phyloP scores from a whole-genome alignment of 768 basidiomycete genomes.

The Agaricus subrufescens region DNA sequence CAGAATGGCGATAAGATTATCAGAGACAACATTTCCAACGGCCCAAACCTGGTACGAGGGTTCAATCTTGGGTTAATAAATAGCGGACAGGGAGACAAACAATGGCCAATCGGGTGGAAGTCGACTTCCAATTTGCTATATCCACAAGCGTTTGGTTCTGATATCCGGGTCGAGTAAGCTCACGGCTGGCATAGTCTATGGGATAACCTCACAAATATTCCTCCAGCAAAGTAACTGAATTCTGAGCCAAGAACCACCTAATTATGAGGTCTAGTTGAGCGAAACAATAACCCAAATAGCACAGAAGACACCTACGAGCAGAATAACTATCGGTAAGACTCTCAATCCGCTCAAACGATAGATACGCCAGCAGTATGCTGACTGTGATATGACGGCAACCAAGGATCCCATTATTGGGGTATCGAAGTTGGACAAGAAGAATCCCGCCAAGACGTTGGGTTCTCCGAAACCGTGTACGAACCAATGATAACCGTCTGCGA shows the following conservation, averaged over 20 bases:
- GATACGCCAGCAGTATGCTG: slow-evolving; percentile 5
- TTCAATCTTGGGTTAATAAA: not conserved
- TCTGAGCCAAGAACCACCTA: not conserved
- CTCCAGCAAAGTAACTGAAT: not conserved
- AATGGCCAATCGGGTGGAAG: not conserved
- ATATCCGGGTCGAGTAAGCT: not conserved
- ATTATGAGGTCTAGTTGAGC: too few species aligned
- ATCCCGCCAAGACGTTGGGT: not conserved
- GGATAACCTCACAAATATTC: not conserved
- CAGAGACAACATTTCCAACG: not conserved
- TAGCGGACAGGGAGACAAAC: not conserved
- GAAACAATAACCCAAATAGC: not conserved
- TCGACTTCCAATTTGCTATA: not conserved
- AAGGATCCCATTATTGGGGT: slow-evolving; percentile 1
- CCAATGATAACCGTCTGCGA: slow-evolving; percentile 1
- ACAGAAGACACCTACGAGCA: not conserved
- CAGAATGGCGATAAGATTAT: not conserved
- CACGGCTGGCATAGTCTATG: not conserved
- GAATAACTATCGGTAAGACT: not conserved
- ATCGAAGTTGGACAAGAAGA: slow-evolving; percentile 2
- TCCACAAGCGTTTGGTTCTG: not conserved
- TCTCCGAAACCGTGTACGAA: slow-evolving; percentile 1
- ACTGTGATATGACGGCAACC: not conserved
- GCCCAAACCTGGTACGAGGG: not conserved
- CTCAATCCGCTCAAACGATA: not conserved